phyloP scores from a whole-genome alignment of 2,329 filamentous ascomycete genomes.

The Sporothrix luriei region DNA sequence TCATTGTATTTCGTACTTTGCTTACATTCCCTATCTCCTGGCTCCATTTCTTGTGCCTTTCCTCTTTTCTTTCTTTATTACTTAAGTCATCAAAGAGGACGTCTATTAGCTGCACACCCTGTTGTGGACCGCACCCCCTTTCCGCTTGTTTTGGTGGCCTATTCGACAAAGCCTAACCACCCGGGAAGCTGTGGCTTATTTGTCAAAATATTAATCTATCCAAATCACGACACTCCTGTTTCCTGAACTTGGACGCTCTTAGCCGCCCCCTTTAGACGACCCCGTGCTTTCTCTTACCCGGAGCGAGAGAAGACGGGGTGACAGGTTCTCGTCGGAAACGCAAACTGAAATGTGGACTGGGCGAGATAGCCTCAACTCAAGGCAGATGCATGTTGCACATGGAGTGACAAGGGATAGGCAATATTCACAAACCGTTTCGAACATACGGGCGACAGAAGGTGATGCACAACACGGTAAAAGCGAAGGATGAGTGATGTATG shows the following conservation, averaged over 20 bases:
- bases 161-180: too few relatives aligned
- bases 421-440: slow-evolving; percentile 20
- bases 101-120: slow-evolving; percentile 2
- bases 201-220: slow-evolving; percentile 19
- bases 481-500: not conserved
- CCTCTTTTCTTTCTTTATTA: not conserved
- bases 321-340: not conserved
- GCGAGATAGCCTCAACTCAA: not conserved
- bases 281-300: slow-evolving; percentile 16
- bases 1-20: not conserved
- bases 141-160: not conserved
- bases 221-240: slow-evolving; percentile 13
- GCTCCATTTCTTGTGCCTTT: not conserved
- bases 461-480: slow-evolving; percentile 6
- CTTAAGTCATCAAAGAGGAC: not conserved
- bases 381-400: slow-evolving; percentile 7
- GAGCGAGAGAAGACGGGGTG: slow-evolving; percentile 7
- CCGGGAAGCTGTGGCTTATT: slow-evolving; percentile 12
- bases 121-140: not conserved
- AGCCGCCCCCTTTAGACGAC: slow-evolving; percentile 1
- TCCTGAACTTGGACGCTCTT: not conserved
- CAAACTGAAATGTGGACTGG: not conserved
- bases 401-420: slow-evolving; percentile 12
- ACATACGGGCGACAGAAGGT: slow-evolving; percentile 13
- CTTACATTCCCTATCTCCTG: not conserved